A percentile compares a stretch with the other conserved stretches of the same genome.
phyloP scores from a whole-genome alignment of 192 early-diverging fungal genomes.

The Phycomyces nitens region DNA sequence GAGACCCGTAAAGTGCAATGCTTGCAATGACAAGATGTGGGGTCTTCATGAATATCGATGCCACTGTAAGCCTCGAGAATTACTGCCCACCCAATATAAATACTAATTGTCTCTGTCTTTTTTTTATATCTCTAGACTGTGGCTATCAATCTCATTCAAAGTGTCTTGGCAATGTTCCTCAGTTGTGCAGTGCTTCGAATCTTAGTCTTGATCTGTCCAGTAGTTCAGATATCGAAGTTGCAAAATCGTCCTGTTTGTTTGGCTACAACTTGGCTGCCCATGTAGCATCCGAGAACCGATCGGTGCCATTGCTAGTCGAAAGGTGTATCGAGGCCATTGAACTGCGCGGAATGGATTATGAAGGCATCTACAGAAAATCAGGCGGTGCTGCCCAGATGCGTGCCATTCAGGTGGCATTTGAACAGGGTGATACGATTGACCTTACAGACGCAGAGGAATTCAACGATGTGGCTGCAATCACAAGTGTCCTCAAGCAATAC shows the following conservation, averaged over 20 bases:
- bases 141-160: conserved; percentile 42
- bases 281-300: conserved; percentile 47
- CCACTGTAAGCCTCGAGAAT: conserved; percentile 33
- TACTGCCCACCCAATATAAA: no score
- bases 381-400: conserved; percentile 66
- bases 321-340: conserved; percentile 65
- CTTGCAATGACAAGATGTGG: conserved; percentile 58
- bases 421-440: conserved; percentile 45
- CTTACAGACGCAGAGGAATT: conserved; percentile 45
- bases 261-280: conserved; percentile 56
- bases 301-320: conserved; percentile 64
- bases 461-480: conserved; percentile 68
- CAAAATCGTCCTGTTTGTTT: conserved; percentile 48
- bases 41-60: conserved; percentile 46
- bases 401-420: conserved; percentile 56
- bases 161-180: conserved; percentile 39
- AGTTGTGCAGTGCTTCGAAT: conserved; percentile 20
- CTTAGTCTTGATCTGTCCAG: background rate
- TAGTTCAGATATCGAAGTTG: background rate
- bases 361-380: conserved; percentile 77
- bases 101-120: background rate
- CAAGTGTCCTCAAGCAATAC: conserved; percentile 76
- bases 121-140: conserved; percentile 32
- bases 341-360: conserved; percentile 52
- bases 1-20: conserved; percentile 47